Percentiles rank a stretch among this genome's conserved stretches.
These are phyloP conservation scores for Apocynum venetum DNA, from an alignment of 257 asterid genomes.

Conservation along the genomic window DNA sequence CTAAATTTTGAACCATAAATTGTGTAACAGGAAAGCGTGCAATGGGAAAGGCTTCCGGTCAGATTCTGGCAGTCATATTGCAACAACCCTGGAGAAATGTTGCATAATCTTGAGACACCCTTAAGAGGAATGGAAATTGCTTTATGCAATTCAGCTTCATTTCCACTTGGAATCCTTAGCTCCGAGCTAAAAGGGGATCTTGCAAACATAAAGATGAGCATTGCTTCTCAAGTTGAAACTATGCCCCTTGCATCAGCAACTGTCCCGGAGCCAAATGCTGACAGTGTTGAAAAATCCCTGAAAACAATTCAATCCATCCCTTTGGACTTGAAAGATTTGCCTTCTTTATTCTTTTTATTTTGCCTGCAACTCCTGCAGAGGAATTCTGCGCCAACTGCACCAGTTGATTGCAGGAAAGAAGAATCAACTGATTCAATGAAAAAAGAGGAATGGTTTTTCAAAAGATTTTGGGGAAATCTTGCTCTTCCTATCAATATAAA, in stretches of 20 bases:
- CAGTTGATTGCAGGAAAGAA: conserved; percentile 11
- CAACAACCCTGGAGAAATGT: conserved; percentile 43
- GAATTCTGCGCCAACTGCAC: conserved; percentile 18
- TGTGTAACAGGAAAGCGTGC: conserved; percentile 64
- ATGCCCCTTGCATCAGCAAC: conserved; percentile 37
- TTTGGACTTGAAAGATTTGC: conserved; percentile 30
- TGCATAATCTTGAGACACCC: conserved; percentile 51
- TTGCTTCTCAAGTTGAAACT: conserved; percentile 41
- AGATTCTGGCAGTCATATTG: conserved; percentile 42
- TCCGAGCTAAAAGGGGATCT: neutral
- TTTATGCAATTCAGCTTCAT: conserved; percentile 29
- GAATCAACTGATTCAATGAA: conserved; percentile 15
- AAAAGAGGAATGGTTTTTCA: conserved; percentile 9
- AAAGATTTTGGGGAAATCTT: conserved; percentile 15
- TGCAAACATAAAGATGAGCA: conserved; percentile 27
- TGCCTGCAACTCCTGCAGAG: conserved; percentile 56
- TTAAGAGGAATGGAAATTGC: conserved; percentile 76
- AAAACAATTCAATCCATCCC: conserved; percentile 47
- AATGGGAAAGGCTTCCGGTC: conserved; percentile 61
- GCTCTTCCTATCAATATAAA: conserved; percentile 19
- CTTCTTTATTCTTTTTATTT: conserved; percentile 65
- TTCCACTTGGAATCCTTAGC: neutral
- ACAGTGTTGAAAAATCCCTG: conserved; percentile 30
- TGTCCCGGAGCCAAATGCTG: conserved; percentile 38
- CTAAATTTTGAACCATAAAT: neutral